Evolutionary conservation across 805 yeast genomes (phyloP).

Genomic region (Kuraishia piskuri): DNA sequence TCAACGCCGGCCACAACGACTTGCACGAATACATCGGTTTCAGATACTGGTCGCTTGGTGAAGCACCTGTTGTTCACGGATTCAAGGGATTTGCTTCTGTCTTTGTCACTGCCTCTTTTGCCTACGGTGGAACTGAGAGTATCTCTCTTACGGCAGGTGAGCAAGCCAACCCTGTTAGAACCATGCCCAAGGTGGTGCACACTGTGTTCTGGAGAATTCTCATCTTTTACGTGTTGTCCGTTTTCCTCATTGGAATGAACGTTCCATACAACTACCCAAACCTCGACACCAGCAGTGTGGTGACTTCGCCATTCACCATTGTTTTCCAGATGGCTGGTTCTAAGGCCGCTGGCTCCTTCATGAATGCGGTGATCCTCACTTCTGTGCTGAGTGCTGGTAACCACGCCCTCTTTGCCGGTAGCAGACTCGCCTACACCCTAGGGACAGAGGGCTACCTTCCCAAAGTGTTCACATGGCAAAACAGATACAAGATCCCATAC

Average conservation of each 20-base stretch:
- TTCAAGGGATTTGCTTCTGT: conserved; percentile 51
- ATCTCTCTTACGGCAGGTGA: conserved; percentile 54
- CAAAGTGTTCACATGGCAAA: conserved; percentile 30
- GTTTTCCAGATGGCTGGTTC: conserved; percentile 43
- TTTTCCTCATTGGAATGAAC: conserved; percentile 46
- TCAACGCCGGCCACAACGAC: conserved; percentile 50
- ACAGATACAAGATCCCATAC: conserved; percentile 37
- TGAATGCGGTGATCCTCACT: conserved; percentile 50
- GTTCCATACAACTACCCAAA: conserved; percentile 47
- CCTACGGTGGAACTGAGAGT: conserved; percentile 55
- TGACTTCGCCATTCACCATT: conserved; percentile 65
- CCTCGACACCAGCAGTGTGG: conserved; percentile 35
- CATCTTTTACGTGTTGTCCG: conserved; percentile 37
- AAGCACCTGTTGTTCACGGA: conserved; percentile 42
- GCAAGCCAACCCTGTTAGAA: conserved; percentile 43
- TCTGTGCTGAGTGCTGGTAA: conserved; percentile 50
- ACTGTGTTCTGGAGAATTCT: conserved; percentile 48
- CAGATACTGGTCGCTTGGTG: conserved; percentile 44
- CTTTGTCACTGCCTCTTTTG: conserved; percentile 48
- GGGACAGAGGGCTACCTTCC: conserved; percentile 42
- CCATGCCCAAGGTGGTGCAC: conserved; percentile 49
- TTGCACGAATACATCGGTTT: conserved; percentile 37
- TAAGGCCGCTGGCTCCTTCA: conserved; percentile 50
- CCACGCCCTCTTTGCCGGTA: conserved; percentile 41
- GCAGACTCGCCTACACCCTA: conserved; percentile 40